Evolutionary conservation across 148 eudicot species (phyloP), one percentile per base, ranked within the genome.

Genomic region (Drosera capensis): DNA sequence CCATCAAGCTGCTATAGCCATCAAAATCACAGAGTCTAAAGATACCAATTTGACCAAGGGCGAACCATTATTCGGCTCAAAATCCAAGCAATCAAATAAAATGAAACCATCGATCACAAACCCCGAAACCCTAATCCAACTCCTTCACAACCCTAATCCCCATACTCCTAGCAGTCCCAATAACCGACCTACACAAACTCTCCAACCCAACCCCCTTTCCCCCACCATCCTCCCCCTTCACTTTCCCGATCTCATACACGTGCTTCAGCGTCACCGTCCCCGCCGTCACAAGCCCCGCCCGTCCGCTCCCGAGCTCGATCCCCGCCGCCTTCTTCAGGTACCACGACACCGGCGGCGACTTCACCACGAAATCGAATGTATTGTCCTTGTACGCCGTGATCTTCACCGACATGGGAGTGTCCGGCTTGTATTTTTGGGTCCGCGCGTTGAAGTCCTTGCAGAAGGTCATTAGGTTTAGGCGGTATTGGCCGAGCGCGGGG

Each of bases 381-480:
- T 73, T 73, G 63, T 87, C 96, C 28, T 68, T 77, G 66, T 77
- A 87, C 0, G 94, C 96, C 3, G 81, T 79, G 12, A 87, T 71
- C 3, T 62, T 70, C 12, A 83, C 94, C 0, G 90, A 30, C 82
- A 87, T 77, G 2, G 96, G 96, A 1, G 96, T 72, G 0, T 79
- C 94, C 0, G 94, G 60, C 50, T 87, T 87, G 86, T 70, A 82
- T 23, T 82, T 77, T 29, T 87, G 96, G 4, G 96, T 87, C 1
- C 83, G 61, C 0, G 94, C 96, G 14, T 86, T 86, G 74, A 86
- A 86, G 56, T 86, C 96, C 61, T 86, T 86, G 77, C 86, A 78
- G 40, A 87, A 87, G 7, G 94, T 82, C 96, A 87, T 87, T 14
- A 77, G 78, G 53, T 87, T 87, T 0, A 87, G 68, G 22, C 78